Evolutionary conservation across 2,329 filamentous ascomycete species (phyloP), one percentile per base, ranked within the genome.

Genomic region (Ilyonectria mors-panacis): DNA sequence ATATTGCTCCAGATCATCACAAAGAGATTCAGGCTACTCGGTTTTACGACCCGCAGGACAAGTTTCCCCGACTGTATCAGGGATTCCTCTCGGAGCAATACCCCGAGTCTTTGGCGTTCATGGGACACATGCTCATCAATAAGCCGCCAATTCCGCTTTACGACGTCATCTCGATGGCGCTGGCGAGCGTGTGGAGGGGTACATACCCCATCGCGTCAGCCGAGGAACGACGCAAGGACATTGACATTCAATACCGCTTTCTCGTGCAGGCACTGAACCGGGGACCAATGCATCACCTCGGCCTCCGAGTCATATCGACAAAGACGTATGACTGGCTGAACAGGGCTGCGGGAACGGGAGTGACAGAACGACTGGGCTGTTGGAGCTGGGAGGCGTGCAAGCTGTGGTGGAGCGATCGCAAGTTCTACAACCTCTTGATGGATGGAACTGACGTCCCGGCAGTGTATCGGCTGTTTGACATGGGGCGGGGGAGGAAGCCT

Each of bases 401-500:
- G 67, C 79, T 85, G 35, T 85, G 83, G 83, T 80, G 79, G 74
- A 75, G 67, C 12, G 80, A 85, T 59, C 77, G 77, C 37, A 77
- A 77, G 64, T 76, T 85, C 28, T 85, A 83, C 60, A 78, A 77
- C 10, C 61, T 83, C 59, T 72, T 84, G 60, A 81, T 82, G 74
- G 73, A 78, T n/a, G 83, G 82, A 0, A 69, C 67, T 2, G 79
- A 83, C 70, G 76, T 77, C 19, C 79, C 82, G 9, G 81, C 81
- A 37, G 77, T 79, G 8, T 83, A 81, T 62, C 79, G 83, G 1
- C 73, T 83, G 8, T 84, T 86, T 65, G 79, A 82, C 63, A 83
- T 77, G 28, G 80, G 78, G 17, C 68, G 72, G 26, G 78, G 78
- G 39, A 76, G 84, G 56, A 81, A 77, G 71, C 68, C 75, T n/a